These are phyloP conservation scores for Phoma herbarum DNA, from an alignment of 2,329 filamentous ascomycete species.

Conservation along the genomic window DNA sequence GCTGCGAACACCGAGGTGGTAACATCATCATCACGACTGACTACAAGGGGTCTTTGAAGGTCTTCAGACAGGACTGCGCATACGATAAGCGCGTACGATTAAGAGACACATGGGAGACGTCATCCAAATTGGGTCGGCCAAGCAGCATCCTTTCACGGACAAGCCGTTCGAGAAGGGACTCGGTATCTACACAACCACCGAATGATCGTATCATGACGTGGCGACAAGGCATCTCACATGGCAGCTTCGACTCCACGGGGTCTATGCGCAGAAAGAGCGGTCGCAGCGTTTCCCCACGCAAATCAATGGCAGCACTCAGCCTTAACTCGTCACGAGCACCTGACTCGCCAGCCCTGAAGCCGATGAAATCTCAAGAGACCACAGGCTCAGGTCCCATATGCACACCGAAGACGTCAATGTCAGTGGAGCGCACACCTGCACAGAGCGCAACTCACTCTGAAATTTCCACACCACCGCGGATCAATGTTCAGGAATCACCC, in stretches of 20 bases:
- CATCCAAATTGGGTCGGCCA: constrained; percentile 60
- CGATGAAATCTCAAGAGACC: constrained; percentile 23
- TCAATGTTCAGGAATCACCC: background rate
- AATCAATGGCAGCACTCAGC: constrained; percentile 46
- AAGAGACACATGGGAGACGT: constrained; percentile 77
- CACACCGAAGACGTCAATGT: constrained; percentile 34
- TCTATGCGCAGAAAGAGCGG: constrained; percentile 33
- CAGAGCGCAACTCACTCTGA: constrained; percentile 26
- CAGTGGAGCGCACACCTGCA: constrained; percentile 25
- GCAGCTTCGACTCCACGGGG: constrained; percentile 55
- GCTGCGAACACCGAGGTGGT: constrained; percentile 78
- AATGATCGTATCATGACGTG: constrained; percentile 87
- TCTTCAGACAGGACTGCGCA: constrained; percentile 95
- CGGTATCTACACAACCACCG: constrained; percentile 58
- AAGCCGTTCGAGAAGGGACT: constrained; percentile 57
- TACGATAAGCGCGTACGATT: constrained; percentile 72
- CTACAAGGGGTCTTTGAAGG: constrained; percentile 86
- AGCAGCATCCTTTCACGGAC: constrained; percentile 68
- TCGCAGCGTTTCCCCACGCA: constrained; percentile 60
- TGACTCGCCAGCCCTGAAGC: constrained; percentile 33
- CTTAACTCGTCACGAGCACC: constrained; percentile 23
- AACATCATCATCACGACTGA: constrained; percentile 94
- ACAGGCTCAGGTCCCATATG: constrained; percentile 25
- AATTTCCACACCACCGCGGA: background rate
- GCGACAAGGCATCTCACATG: constrained; percentile 74